Percentiles rank a stretch among this genome's conserved stretches.
These are phyloP conservation scores for Solanum chiquidenum DNA, from an alignment of 257 asterid species.

Conservation along the genomic window DNA sequence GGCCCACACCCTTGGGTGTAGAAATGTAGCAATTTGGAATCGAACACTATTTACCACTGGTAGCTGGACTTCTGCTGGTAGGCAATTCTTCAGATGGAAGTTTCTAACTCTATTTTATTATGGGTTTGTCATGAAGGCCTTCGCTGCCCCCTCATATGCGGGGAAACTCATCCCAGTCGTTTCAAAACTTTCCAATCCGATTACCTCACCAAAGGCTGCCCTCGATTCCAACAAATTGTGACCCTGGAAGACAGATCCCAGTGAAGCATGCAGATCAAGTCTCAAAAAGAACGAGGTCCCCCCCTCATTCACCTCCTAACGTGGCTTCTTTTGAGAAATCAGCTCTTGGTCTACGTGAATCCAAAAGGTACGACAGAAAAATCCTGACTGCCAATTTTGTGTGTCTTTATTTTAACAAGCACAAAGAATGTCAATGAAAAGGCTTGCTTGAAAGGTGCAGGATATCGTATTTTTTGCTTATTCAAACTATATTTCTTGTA, in stretches of 20 bases:
- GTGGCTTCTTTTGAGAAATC: slow-evolving; percentile 25
- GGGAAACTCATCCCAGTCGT: slow-evolving; percentile 30
- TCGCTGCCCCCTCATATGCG: slow-evolving; percentile 23
- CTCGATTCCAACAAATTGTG: slow-evolving; percentile 17
- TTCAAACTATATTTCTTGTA: not conserved
- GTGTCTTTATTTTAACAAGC: not conserved
- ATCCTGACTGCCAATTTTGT: not conserved
- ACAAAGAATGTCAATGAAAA: not conserved
- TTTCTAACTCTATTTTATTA: not conserved
- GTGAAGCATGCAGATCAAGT: slow-evolving; percentile 38
- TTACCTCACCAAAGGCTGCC: slow-evolving; percentile 25
- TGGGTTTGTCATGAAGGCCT: slow-evolving; percentile 31
- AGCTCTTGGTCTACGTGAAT: slow-evolving; percentile 16
- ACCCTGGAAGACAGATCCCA: slow-evolving; percentile 33
- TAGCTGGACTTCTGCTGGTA: not conserved
- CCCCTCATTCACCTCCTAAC: slow-evolving; percentile 28
- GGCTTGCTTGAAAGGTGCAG: not conserved
- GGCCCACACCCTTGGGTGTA: not conserved
- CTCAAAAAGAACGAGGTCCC: slow-evolving; percentile 70
- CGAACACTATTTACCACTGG: not conserved
- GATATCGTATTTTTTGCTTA: not conserved
- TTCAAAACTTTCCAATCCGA: slow-evolving; percentile 18
- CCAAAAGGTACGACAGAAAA: slow-evolving; percentile 32
- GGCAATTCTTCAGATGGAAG: not conserved
- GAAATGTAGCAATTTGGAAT: not conserved